Evolutionary conservation across 129 eudicot genomes (phyloP).

Genomic region (Erigeron canadensis): DNA sequence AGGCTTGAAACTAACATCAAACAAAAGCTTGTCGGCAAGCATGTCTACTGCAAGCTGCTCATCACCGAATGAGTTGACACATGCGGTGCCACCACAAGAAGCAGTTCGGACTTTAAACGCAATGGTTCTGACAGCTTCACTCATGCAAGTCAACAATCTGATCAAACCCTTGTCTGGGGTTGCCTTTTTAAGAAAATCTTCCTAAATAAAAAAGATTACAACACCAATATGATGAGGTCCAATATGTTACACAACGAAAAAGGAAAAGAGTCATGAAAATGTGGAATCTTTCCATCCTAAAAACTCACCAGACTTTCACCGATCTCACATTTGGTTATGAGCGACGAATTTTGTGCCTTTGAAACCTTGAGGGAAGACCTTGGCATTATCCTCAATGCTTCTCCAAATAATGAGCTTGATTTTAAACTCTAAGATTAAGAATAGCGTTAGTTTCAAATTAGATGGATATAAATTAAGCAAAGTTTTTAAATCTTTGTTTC

Average conservation of each 20-base stretch:
- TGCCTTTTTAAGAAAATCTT: conserved; percentile 77
- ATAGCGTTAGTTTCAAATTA: not conserved
- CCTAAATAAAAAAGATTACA: conserved; percentile 40
- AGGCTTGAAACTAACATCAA: conserved; percentile 54
- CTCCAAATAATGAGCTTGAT: conserved; percentile 82
- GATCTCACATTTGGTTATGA: conserved; percentile 67
- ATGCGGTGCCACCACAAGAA: conserved; percentile 97
- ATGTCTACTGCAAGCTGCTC: conserved; percentile 98
- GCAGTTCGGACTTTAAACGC: conserved; percentile 96
- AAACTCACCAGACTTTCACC: conserved; percentile 95
- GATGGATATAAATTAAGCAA: not conserved
- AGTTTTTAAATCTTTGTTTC: no score
- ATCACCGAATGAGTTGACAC: conserved; percentile 96
- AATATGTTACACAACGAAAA: not conserved
- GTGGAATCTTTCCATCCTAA: not conserved
- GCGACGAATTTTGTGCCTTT: conserved; percentile 51
- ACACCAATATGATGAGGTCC: not conserved
- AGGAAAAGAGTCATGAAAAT: not conserved
- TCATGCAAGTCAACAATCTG: conserved; percentile 86
- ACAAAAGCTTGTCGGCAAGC: conserved; percentile 90
- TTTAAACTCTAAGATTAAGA: conserved; percentile 54
- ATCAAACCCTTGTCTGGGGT: conserved; percentile 83
- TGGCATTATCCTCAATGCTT: conserved; percentile 56
- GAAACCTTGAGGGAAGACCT: conserved; percentile 61
- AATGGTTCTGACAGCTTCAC: conserved; percentile 91